phyloP scores from a whole-genome alignment of 129 eudicot genomes.

The Silybum marianum region DNA sequence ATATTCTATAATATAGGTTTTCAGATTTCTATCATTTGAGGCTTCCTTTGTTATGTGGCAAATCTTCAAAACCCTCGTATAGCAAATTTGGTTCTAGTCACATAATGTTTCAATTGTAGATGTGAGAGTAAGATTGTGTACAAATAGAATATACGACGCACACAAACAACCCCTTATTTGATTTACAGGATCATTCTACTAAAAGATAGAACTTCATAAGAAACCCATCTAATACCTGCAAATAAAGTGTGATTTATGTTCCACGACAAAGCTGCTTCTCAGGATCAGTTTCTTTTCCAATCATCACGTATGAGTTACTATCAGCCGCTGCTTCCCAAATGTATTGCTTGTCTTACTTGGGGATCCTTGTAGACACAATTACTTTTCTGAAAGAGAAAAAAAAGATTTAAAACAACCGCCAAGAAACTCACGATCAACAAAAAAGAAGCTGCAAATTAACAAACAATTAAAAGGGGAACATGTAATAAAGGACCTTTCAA shows the following conservation, averaged over 20 bases:
- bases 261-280: conserved; percentile 70
- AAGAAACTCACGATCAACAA: background rate
- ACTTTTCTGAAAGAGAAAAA: conserved; percentile 39
- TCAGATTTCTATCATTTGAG: background rate
- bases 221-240: conserved; percentile 49
- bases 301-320: conserved; percentile 67
- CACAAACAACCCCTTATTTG: background rate
- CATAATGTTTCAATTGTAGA: background rate
- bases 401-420: background rate
- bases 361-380: conserved; percentile 81
- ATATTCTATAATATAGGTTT: background rate
- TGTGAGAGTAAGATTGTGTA: background rate
- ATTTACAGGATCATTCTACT: background rate
- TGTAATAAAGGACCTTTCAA: conserved; percentile 60
- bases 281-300: conserved; percentile 84
- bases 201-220: conserved; percentile 12
- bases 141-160: background rate
- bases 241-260: conserved; percentile 80
- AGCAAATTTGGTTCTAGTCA: too few relatives aligned
- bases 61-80: too few relatives aligned
- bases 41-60: background rate
- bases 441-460: background rate
- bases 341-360: conserved; percentile 84
- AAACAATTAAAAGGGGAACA: background rate
- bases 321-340: conserved; percentile 95